These are phyloP conservation scores for Chalciporus piperatus DNA, from an alignment of 768 basidiomycete genomes.

Conservation along the genomic window DNA sequence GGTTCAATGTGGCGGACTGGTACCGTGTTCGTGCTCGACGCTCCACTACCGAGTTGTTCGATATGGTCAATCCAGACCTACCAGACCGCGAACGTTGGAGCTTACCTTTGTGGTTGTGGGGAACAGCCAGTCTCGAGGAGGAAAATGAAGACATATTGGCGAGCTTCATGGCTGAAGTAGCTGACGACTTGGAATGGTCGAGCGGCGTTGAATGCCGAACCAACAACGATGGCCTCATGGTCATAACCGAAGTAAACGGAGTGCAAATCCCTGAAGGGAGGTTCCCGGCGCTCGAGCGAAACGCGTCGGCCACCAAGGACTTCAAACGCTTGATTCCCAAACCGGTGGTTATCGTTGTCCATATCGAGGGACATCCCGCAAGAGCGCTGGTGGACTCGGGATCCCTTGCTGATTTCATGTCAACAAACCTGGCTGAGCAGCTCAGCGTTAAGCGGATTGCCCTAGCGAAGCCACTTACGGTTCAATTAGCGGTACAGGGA, in stretches of 20 bases:
- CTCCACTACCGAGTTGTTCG: too few species aligned
- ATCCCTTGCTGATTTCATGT: conserved; percentile 32
- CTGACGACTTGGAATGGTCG: too few species aligned
- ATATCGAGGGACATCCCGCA: conserved; percentile 17
- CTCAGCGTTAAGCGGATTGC: conserved; percentile 7
- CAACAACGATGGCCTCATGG: too few species aligned
- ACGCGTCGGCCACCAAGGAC: not conserved
- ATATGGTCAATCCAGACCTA: too few species aligned
- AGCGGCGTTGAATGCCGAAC: too few species aligned
- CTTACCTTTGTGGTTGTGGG: too few species aligned
- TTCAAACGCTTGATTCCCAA: conserved; percentile 5
- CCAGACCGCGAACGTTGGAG: too few species aligned
- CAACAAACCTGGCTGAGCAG: conserved; percentile 28
- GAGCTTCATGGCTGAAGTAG: too few species aligned
- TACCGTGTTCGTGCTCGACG: too few species aligned
- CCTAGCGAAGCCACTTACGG: conserved; percentile 24
- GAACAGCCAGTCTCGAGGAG: too few species aligned
- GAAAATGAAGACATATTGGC: too few species aligned
- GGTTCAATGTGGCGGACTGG: too few species aligned
- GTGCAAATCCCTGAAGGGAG: not conserved
- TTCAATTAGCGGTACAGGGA: conserved; percentile 32
- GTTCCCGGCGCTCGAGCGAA: not conserved
- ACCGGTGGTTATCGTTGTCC: conserved; percentile 9
- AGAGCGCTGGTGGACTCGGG: conserved; percentile 24
- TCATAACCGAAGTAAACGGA: not conserved